These are phyloP conservation scores for Claviceps sp. DNA, from an alignment of 2,329 filamentous ascomycete genomes.

Conservation along the genomic window DNA sequence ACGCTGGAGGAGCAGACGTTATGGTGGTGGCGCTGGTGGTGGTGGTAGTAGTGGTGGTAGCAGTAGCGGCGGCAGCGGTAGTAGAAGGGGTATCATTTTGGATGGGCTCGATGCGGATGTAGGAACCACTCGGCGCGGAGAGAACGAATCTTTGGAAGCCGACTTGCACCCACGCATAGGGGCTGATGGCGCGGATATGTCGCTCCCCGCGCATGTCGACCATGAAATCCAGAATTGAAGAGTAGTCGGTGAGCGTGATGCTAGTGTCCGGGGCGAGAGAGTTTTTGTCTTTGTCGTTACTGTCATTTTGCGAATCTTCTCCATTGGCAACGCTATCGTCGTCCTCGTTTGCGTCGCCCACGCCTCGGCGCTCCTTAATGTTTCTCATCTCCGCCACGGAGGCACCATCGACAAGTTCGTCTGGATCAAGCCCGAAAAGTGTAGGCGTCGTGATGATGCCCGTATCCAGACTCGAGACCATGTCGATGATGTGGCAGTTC, in stretches of 20 bases:
- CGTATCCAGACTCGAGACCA: slow-evolving; percentile 73
- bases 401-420: slow-evolving; percentile 57
- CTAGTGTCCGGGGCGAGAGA: slow-evolving; percentile 18
- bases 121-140: slow-evolving; percentile 48
- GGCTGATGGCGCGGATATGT: slow-evolving; percentile 65
- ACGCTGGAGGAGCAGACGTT: slow-evolving; percentile 16
- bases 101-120: slow-evolving; percentile 36
- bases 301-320: neutral
- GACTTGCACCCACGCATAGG: slow-evolving; percentile 70
- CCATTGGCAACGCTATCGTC: neutral
- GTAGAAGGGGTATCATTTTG: slow-evolving; percentile 2
- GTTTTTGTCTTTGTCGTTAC: neutral
- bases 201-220: slow-evolving; percentile 65
- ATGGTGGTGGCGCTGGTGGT: neutral
- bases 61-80: neutral
- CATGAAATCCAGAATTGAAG: slow-evolving; percentile 81
- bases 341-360: slow-evolving; percentile 13
- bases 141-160: slow-evolving; percentile 60
- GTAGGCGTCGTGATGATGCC: slow-evolving; percentile 87
- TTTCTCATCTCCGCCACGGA: slow-evolving; percentile 47
- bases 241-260: slow-evolving; percentile 80
- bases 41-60: slow-evolving; percentile 1
- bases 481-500: slow-evolving; percentile 90
- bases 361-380: slow-evolving; percentile 34
- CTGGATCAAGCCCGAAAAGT: slow-evolving; percentile 80